These are phyloP conservation scores for Thalassiosira hispida DNA, from an alignment of 352 stramenopile species.

Conservation along the genomic window DNA sequence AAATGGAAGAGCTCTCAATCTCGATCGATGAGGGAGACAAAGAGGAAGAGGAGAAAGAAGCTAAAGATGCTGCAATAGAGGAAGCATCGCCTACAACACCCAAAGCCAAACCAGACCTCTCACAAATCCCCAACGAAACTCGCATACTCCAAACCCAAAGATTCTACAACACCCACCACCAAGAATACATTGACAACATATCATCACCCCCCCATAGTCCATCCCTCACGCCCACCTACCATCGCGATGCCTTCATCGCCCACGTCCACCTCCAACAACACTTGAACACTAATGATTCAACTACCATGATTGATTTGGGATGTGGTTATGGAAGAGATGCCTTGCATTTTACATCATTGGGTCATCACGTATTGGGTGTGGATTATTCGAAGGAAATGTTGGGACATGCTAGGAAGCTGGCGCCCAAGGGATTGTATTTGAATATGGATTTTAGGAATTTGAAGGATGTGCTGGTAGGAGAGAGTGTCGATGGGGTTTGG, in stretches of 20 bases:
- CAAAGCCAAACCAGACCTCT: not conserved
- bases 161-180: constrained; percentile 42
- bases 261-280: constrained; percentile 10
- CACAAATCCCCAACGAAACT: not conserved
- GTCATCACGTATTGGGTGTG: constrained; percentile 29
- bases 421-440: constrained; percentile 29
- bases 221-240: not conserved
- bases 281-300: not conserved
- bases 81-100: not conserved
- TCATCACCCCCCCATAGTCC: not conserved
- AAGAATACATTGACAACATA: constrained; percentile 27
- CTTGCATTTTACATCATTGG: constrained; percentile 24
- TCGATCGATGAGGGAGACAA: not conserved
- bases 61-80: not conserved
- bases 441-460: constrained; percentile 40
- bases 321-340: constrained; percentile 36
- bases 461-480: constrained; percentile 4
- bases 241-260: constrained; percentile 25
- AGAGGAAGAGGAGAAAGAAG: not conserved
- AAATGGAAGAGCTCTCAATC: not conserved
- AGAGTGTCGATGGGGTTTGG: constrained; percentile 44
- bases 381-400: constrained; percentile 35
- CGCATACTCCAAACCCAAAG: constrained; percentile 22
- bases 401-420: constrained; percentile 15
- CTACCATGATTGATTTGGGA: constrained; percentile 37